A percentile compares a stretch with the other conserved stretches of the same genome.
Conservation (phyloP, 257 asterid genomes). For the Petunia axillaris region DNA sequence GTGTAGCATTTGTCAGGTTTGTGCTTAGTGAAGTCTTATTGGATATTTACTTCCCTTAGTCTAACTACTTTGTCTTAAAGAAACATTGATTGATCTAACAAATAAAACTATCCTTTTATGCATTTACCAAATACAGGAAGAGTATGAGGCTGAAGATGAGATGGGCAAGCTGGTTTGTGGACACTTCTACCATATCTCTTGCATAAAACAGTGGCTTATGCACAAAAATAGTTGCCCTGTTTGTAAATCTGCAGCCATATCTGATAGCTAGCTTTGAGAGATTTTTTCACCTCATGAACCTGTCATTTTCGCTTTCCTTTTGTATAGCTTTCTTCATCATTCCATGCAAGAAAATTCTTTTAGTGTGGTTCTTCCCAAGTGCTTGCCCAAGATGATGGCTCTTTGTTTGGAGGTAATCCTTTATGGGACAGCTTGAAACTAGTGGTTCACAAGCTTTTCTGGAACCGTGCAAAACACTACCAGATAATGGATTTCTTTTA, state of each 20-base stretch:
- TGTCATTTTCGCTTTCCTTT: background rate
- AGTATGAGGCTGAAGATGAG: constrained; percentile 69
- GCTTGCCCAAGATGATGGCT: background rate
- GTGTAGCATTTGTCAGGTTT: constrained; percentile 93
- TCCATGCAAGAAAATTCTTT: constrained; percentile 41
- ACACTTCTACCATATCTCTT: constrained; percentile 67
- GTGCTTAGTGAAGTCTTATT: background rate
- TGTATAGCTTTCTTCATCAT: constrained; percentile 45
- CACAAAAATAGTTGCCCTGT: constrained; percentile 75
- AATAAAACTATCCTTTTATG: background rate
- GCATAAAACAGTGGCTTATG: constrained; percentile 85
- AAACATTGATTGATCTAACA: background rate
- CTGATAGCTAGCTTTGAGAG: constrained; percentile 10
- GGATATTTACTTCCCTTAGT: background rate
- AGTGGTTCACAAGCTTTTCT: background rate
- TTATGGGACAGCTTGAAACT: background rate
- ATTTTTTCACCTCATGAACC: background rate
- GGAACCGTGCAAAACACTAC: background rate
- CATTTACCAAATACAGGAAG: constrained; percentile 55
- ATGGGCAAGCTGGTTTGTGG: constrained; percentile 73
- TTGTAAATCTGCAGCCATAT: constrained; percentile 65
- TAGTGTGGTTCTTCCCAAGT: background rate
- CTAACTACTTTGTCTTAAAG: background rate
- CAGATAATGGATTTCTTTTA: background rate
- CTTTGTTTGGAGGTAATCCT: background rate